Base-by-base conservation (phyloP, 495 filamentous ascomycete species). In the Xylona heveae region DNA sequence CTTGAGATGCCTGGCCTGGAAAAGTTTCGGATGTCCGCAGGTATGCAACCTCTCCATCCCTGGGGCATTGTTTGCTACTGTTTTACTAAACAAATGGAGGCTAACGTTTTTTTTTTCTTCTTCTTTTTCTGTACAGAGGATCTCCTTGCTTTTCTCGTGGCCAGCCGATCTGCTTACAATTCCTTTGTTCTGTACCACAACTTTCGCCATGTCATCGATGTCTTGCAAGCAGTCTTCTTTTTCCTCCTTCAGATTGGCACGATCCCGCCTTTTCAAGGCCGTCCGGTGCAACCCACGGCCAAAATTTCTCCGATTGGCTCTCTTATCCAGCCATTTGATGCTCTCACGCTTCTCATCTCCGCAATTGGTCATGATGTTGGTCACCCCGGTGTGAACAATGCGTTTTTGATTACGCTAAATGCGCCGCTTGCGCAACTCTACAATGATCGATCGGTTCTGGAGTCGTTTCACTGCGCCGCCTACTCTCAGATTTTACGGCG, bases 151-250 rank as follows among this genome's bases (percentile, higher is more conserved):
- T 93, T 93, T 50, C 57, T 91, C 27, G 57, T 84, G 27, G 80
- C 84, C 40, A 77, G 80, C 46, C 72, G 80, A 31, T 68, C 70
- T 28, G 76, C 90, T 10, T 95, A 97, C 54, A 93, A 94, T 46
- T 70, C 66, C 30, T 91, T 92, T 49, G 81, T 97, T 23, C 78
- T 85, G n/a, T 97, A 95, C 45, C 88, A 97, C 55, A 97, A 97
- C 49, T 97, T 94, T 51, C 80, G 88, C 30, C 88, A 97, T 50
- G 88, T 90, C 5, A 71, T 88, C 31, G 88, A 97, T 57, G 88
- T 97, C 24, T 61, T 94, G 42, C 88, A 97, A 53, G 90, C 88
- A 3, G 63, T 78, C 24, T 97, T 94, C 51, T 73, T 74, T 53
- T 91, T 93, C 45, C 62, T 97, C n/a, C 58, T 94, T 31, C 66